phyloP scores from a whole-genome alignment of 495 filamentous ascomycete genomes.

The Xylaria intraflava region DNA sequence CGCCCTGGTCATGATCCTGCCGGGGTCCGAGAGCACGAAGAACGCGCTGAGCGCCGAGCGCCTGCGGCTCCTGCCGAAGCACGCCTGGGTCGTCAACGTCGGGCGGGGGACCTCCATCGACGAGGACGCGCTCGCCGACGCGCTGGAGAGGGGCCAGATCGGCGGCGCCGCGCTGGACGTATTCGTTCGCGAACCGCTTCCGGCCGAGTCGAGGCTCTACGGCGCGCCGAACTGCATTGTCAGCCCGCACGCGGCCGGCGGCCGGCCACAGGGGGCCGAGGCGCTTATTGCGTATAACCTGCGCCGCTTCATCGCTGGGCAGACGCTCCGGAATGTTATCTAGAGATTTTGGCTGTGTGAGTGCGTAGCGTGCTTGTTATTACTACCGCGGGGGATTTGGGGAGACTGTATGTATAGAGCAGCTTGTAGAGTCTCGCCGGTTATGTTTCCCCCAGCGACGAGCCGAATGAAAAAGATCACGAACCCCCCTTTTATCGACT shows the following conservation, averaged over 20 bases:
- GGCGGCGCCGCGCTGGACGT: slow-evolving; percentile 68
- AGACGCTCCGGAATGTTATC: slow-evolving; percentile 48
- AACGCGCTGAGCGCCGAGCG: slow-evolving; percentile 63
- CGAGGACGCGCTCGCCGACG: slow-evolving; percentile 69
- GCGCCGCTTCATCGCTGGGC: slow-evolving; percentile 44
- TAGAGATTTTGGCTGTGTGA: too few relatives aligned
- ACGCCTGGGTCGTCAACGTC: slow-evolving; percentile 76
- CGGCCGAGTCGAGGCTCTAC: slow-evolving; percentile 32
- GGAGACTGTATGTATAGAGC: too few relatives aligned
- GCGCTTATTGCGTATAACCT: slow-evolving; percentile 49
- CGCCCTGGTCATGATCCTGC: slow-evolving; percentile 71
- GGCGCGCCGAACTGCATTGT: slow-evolving; percentile 34
- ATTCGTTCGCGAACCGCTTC: slow-evolving; percentile 68
- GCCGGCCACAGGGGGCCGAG: slow-evolving; percentile 49
- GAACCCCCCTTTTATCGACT: too few relatives aligned
- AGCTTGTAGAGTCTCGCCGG: too few relatives aligned
- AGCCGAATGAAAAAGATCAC: too few relatives aligned
- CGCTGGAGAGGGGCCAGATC: slow-evolving; percentile 60
- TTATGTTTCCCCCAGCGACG: too few relatives aligned
- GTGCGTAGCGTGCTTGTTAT: too few relatives aligned
- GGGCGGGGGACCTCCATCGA: slow-evolving; percentile 74
- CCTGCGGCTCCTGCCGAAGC: slow-evolving; percentile 66
- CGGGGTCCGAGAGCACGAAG: slow-evolving; percentile 56
- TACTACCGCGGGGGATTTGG: too few relatives aligned
- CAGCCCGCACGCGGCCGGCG: slow-evolving; percentile 43